Percentiles rank a stretch among this genome's conserved stretches.
phyloP scores from a whole-genome alignment of 352 stramenopile genomes.

The Phytophthora capsici region DNA sequence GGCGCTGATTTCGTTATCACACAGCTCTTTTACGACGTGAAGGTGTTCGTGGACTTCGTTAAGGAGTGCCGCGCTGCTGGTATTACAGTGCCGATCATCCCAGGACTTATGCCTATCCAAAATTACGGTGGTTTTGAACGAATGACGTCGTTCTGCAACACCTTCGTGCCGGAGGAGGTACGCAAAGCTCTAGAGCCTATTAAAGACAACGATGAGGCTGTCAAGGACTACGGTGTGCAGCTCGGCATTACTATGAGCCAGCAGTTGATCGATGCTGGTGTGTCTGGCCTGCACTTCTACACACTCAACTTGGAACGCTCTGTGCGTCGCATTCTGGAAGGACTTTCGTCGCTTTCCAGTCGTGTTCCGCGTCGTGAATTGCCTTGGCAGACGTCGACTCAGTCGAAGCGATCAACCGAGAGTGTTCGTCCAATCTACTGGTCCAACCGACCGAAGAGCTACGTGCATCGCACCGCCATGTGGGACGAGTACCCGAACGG shows the following conservation, averaged over 20 bases:
- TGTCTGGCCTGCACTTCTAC: constrained; percentile 93
- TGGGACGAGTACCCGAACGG: constrained; percentile 98
- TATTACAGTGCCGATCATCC: constrained; percentile 97
- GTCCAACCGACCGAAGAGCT: constrained; percentile 98
- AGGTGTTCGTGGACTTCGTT: constrained; percentile 96
- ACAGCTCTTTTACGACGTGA: constrained; percentile 99
- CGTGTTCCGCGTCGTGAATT: constrained; percentile 77
- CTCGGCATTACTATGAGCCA: constrained; percentile 96
- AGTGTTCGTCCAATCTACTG: constrained; percentile 98
- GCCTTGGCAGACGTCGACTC: constrained; percentile 92
- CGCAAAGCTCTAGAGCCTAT: constrained; percentile 88
- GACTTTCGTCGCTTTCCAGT: constrained; percentile 63
- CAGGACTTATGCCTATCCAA: constrained; percentile 99
- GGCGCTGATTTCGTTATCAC: constrained; percentile 99
- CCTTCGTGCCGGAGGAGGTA: constrained; percentile 91
- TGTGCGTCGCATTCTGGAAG: constrained; percentile 89
- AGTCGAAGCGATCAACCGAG: constrained; percentile 89
- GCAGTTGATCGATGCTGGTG: constrained; percentile 91
- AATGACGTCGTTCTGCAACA: constrained; percentile 98
- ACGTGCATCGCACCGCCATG: constrained; percentile 96
- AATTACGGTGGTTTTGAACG: constrained; percentile 97
- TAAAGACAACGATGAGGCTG: constrained; percentile 96
- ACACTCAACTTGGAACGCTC: constrained; percentile 94
- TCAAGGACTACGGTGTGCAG: constrained; percentile 97
- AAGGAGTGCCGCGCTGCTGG: constrained; percentile 87